phyloP scores from a whole-genome alignment of 768 basidiomycete species.

The Rhizopogon roseolus region DNA sequence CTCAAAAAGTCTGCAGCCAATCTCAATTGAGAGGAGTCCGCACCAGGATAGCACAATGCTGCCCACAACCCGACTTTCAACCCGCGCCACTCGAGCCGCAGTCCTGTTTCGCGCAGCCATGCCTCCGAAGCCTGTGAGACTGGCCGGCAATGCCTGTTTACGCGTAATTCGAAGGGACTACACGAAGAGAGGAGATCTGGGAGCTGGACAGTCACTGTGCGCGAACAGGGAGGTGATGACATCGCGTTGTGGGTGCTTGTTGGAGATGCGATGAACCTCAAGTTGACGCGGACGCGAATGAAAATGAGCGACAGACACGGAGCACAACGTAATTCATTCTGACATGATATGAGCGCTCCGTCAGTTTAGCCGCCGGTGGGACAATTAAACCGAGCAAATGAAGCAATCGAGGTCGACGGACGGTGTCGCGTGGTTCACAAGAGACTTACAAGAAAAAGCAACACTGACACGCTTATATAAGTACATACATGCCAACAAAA shows the following conservation, averaged over 20 bases:
- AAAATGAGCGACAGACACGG: neutral
- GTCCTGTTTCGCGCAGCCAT: conserved; percentile 19
- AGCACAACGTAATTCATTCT: neutral
- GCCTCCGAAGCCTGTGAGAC: conserved; percentile 24
- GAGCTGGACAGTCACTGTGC: conserved; percentile 23
- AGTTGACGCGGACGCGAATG: neutral
- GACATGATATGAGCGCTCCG: neutral
- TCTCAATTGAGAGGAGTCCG: conserved; percentile 51
- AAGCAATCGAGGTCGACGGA: neutral
- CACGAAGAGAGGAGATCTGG: conserved; percentile 23
- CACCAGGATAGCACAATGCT: conserved; percentile 53
- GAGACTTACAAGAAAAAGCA: too few relatives aligned
- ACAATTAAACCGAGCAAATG: neutral
- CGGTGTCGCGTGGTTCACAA: too few relatives aligned
- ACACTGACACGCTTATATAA: too few relatives aligned
- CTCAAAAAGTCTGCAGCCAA: conserved; percentile 48
- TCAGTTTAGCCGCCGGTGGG: neutral
- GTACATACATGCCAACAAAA: too few relatives aligned
- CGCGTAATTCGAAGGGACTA: conserved; percentile 19
- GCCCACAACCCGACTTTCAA: conserved; percentile 49
- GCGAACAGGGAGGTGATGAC: neutral
- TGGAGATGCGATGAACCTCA: too few relatives aligned
- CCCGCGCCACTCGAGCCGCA: conserved; percentile 16
- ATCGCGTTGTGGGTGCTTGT: neutral
- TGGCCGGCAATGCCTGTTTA: conserved; percentile 22